phyloP scores from a whole-genome alignment of 768 basidiomycete species.

The Auricularia heimuer region DNA sequence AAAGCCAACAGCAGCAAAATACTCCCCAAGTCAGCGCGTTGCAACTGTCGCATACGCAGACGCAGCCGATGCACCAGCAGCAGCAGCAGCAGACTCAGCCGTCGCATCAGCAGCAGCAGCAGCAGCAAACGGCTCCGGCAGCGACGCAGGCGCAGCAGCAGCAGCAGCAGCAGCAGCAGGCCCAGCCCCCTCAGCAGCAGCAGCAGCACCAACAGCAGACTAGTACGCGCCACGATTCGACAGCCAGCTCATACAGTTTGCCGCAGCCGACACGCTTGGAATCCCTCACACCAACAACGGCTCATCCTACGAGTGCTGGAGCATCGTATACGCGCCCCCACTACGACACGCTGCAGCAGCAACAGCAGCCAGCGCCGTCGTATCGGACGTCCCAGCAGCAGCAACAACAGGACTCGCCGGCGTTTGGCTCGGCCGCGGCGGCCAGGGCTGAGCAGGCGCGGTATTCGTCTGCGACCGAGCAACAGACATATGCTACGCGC shows the following conservation, averaged over 20 bases:
- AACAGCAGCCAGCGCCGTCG: slow-evolving; percentile 14
- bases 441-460: too few relatives aligned
- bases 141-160: not conserved
- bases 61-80: not conserved
- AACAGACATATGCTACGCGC: too few relatives aligned
- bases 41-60: not conserved
- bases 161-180: slow-evolving; percentile 9
- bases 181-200: slow-evolving; percentile 6
- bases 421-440: too few relatives aligned
- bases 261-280: too few relatives aligned
- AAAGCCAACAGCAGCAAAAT: slow-evolving; percentile 8
- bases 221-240: too few relatives aligned
- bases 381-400: slow-evolving; percentile 9
- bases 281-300: too few relatives aligned
- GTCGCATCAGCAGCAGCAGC: not conserved
- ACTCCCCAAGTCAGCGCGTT: not conserved
- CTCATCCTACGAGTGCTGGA: not conserved
- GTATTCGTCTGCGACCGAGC: too few relatives aligned
- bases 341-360: slow-evolving; percentile 27
- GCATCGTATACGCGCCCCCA: slow-evolving; percentile 24
- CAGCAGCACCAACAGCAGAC: too few relatives aligned
- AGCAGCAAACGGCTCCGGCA: not conserved
- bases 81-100: not conserved
- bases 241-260: too few relatives aligned
- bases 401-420: not conserved